These are phyloP conservation scores for Psilocybe sp. DNA, from an alignment of 768 basidiomycete species.

Conservation along the genomic window DNA sequence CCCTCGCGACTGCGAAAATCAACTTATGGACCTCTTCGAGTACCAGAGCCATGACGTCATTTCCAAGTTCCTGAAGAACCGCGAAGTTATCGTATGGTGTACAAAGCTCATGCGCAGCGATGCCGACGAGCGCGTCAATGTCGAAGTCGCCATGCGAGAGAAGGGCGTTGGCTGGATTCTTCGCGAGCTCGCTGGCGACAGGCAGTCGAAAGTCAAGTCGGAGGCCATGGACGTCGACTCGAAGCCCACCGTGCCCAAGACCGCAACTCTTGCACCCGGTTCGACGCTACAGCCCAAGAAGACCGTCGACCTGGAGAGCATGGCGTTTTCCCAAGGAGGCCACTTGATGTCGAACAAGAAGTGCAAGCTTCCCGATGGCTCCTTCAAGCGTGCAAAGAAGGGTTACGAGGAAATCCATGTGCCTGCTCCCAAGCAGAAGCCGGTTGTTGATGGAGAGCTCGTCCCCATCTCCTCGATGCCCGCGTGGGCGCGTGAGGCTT, in stretches of 20 bases:
- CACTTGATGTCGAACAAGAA: conserved; percentile 99
- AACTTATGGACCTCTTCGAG: conserved; percentile 95
- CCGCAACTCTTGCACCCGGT: conserved; percentile 84
- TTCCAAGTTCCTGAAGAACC: conserved; percentile 88
- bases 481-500: conserved; percentile 84
- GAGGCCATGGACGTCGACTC: conserved; percentile 81
- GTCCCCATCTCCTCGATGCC: conserved; percentile 76
- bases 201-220: conserved; percentile 51
- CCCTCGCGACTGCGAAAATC: conserved; percentile 91
- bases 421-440: conserved; percentile 83
- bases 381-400: conserved; percentile 94
- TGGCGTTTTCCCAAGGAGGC: conserved; percentile 96
- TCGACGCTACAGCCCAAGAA: conserved; percentile 83
- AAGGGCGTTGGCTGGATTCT: conserved; percentile 96
- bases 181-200: conserved; percentile 81
- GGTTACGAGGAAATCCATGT: conserved; percentile 99
- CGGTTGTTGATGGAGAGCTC: conserved; percentile 57
- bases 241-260: conserved; percentile 66
- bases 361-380: conserved; percentile 95
- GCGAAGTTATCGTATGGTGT: conserved; percentile 96
- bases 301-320: conserved; percentile 84
- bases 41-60: conserved; percentile 90
- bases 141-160: conserved; percentile 98
- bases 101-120: conserved; percentile 91
- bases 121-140: conserved; percentile 85